Conservation (phyloP, 108 stramenopile species). For the Skeletonema potamos region DNA sequence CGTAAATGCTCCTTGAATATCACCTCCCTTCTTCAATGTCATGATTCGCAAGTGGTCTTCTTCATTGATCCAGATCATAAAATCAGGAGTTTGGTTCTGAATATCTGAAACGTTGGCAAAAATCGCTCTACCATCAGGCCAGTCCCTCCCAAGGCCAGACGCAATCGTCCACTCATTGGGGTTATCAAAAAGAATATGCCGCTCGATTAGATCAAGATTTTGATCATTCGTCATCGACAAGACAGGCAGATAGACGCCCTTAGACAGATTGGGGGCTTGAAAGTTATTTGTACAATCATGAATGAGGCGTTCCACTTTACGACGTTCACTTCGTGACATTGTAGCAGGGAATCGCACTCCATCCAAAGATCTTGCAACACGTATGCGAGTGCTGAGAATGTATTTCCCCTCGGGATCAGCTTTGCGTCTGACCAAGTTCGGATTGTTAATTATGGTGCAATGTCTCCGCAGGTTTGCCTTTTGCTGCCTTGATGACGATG, state of each 20-base stretch:
- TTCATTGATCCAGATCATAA: slow-evolving; percentile 91
- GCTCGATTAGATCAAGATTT: slow-evolving; percentile 76
- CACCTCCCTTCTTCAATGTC: slow-evolving; percentile 81
- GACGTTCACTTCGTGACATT: slow-evolving; percentile 60
- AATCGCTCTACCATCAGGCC: slow-evolving; percentile 88
- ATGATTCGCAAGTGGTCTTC: slow-evolving; percentile 92
- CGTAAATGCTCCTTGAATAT: slow-evolving; percentile 87
- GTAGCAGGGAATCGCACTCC: slow-evolving; percentile 82
- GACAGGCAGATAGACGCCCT: slow-evolving; percentile 70
- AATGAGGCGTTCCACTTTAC: slow-evolving; percentile 54
- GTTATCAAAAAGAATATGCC: slow-evolving; percentile 83
- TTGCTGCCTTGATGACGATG: neutral
- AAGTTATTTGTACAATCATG: slow-evolving; percentile 55
- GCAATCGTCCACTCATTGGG: slow-evolving; percentile 81
- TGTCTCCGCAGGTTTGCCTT: slow-evolving; percentile 52
- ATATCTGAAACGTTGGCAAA: slow-evolving; percentile 55
- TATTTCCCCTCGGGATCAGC: slow-evolving; percentile 82
- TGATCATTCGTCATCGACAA: slow-evolving; percentile 80
- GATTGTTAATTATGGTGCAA: slow-evolving; percentile 67
- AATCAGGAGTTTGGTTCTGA: slow-evolving; percentile 57
- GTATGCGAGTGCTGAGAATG: slow-evolving; percentile 87
- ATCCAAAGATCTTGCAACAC: slow-evolving; percentile 80
- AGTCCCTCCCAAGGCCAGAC: slow-evolving; percentile 77
- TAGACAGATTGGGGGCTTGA: slow-evolving; percentile 18
- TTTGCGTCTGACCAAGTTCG: slow-evolving; percentile 56